Conservation (phyloP, 2,329 filamentous ascomycete species). For the Bisporella sp. region DNA sequence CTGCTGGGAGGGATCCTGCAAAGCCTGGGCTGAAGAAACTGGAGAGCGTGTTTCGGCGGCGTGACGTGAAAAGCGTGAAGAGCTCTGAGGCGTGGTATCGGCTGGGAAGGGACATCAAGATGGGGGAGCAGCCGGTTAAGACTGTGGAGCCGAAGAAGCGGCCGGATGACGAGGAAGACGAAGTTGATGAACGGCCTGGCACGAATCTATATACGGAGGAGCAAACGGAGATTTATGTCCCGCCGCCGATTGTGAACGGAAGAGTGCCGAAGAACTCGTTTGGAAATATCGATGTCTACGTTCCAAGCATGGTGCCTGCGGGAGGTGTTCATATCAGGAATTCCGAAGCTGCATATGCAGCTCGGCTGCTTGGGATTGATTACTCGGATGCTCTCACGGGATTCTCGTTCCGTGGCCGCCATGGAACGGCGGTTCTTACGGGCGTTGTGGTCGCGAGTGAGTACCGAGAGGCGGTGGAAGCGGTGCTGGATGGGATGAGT, state of each 20-base stretch:
- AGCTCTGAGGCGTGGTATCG: conserved; percentile 90
- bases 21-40: conserved; percentile 34
- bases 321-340: conserved; percentile 69
- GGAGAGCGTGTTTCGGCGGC: conserved; percentile 75
- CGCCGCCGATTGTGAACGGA: conserved; percentile 70
- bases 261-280: conserved; percentile 84
- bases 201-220: conserved; percentile 53
- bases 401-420: conserved; percentile 79
- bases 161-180: conserved; percentile 31
- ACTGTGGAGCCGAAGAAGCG: conserved; percentile 46
- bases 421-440: conserved; percentile 75
- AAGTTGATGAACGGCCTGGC: conserved; percentile 40
- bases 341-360: conserved; percentile 60
- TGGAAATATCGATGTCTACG: conserved; percentile 90
- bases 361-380: conserved; percentile 70
- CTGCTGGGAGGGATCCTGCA: conserved; percentile 49
- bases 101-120: conserved; percentile 70
- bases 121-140: conserved; percentile 76
- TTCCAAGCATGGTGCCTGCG: conserved; percentile 80
- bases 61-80: conserved; percentile 70
- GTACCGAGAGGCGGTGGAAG: conserved; percentile 63
- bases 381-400: conserved; percentile 86
- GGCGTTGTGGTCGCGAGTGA: conserved; percentile 73
- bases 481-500: conserved; percentile 60
- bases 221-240: conserved; percentile 66